Evolutionary conservation across 2,329 filamentous ascomycete genomes (phyloP).

Genomic region (Fulvia fulva): DNA sequence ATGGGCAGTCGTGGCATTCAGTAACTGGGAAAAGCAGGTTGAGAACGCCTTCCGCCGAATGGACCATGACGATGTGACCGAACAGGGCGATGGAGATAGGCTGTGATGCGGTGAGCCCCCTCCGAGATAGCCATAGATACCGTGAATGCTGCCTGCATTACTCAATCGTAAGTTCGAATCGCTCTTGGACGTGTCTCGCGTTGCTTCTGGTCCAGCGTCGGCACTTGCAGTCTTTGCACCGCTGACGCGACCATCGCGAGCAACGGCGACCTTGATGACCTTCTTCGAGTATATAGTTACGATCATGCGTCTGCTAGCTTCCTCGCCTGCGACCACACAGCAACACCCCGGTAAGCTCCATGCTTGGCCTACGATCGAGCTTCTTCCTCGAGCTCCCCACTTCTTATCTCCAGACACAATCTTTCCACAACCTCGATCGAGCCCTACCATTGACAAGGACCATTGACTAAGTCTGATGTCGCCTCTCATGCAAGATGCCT

Average conservation of each 20-base stretch:
- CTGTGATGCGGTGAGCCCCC: not conserved
- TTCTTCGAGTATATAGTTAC: conserved; percentile 7
- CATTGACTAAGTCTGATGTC: conserved; percentile 15
- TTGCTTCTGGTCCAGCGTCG: not conserved
- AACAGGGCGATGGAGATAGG: conserved; percentile 27
- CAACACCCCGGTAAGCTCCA: not conserved
- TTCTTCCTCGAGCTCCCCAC: conserved; percentile 12
- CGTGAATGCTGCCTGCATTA: not conserved
- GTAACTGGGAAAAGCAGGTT: conserved; percentile 73
- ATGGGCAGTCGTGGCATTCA: conserved; percentile 74
- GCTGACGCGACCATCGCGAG: not conserved
- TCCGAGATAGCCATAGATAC: conserved; percentile 9
- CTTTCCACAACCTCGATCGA: conserved; percentile 1
- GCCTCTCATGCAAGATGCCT: conserved; percentile 1
- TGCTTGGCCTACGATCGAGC: not conserved
- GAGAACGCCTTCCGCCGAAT: conserved; percentile 66
- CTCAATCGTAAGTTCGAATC: not conserved
- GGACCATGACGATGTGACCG: conserved; percentile 50
- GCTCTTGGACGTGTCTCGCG: not conserved
- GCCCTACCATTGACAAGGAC: conserved; percentile 10
- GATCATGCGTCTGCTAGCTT: not conserved
- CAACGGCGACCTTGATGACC: conserved; percentile 2
- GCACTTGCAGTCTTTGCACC: not conserved
- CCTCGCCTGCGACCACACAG: not conserved
- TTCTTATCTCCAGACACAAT: conserved; percentile 18